Base-by-base conservation (phyloP, 208 protist species). In the Borovskyia barvae region DNA sequence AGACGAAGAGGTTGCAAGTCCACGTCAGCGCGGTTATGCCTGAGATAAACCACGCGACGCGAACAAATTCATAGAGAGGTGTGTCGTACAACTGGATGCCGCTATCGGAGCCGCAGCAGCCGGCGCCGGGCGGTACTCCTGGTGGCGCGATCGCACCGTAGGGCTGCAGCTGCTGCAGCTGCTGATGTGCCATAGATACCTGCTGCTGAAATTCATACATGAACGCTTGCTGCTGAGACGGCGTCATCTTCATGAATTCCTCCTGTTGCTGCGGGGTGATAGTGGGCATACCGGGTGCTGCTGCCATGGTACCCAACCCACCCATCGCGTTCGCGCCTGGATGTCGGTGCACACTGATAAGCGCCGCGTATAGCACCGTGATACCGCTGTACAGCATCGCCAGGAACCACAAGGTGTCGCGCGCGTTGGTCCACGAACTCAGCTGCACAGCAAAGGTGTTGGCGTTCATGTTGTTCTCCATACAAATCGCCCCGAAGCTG, bases 61-160 rank as follows among this genome's bases (percentile, higher is more conserved):
- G 84, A 45, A 91, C 76, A 53, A 90, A 87, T 43, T 90, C 84
- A 66, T 92, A 94, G 33, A 85, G 86, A 12, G 83, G 82, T 2
- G 87, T 94, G 20, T 83, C 82, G 72, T 90, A 94, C 29, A 94
- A 57, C 69, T 90, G 73, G 41, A 89, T 67, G 12, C 73, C 59
- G 46, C 51, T 59, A 26, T 67, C 32, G 9, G 42, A 50, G 48
- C 68, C 67, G 64, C 65, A 75, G 54, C 63, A 68, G 58, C 54
- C 66, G n/a, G 19, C 25, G 26, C 37, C 40, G 0, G 49, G 66
- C 33, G 51, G 35, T 28, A 12, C 19, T n/a, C 46, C 50, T 14
- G 25, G 32, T 5, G 19, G 25, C 6, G 25, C 39, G 14, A 29
- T 49, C n/a, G n/a, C n/a, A n/a, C n/a, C n/a, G n/a, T n/a, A n/a